Evolutionary conservation across 495 filamentous ascomycete species (phyloP).

Genomic region (Tuber magnatum): DNA sequence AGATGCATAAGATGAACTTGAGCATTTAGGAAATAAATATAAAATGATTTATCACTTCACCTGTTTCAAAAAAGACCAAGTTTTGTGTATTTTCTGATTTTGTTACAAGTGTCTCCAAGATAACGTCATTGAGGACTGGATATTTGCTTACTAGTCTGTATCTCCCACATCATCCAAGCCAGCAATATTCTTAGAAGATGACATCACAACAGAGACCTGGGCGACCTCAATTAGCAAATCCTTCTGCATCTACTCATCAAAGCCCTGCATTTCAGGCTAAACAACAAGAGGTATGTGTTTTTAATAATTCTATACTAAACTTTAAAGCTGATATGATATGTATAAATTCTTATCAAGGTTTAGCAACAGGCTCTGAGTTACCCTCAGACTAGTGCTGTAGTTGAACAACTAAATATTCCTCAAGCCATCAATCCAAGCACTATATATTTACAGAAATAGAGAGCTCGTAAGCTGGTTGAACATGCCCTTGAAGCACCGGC

Average conservation of each 20-base stretch:
- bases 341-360: too few species aligned
- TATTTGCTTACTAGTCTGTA: too few species aligned
- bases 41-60: too few species aligned
- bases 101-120: too few species aligned
- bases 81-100: too few species aligned
- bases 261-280: background rate
- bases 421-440: background rate
- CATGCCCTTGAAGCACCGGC: background rate
- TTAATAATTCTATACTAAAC: background rate
- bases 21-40: too few species aligned
- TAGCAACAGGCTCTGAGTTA: background rate
- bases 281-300: background rate
- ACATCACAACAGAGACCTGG: background rate
- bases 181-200: background rate
- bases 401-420: background rate
- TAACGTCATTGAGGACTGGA: too few species aligned
- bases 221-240: background rate
- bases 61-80: too few species aligned
- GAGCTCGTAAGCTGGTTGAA: background rate
- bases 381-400: background rate
- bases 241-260: background rate
- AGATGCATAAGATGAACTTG: too few species aligned
- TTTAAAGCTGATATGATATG: too few species aligned
- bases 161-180: too few species aligned
- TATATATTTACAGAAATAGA: background rate